Evolutionary conservation across 768 basidiomycete species (phyloP).

Genomic region (Trametes villosa): DNA sequence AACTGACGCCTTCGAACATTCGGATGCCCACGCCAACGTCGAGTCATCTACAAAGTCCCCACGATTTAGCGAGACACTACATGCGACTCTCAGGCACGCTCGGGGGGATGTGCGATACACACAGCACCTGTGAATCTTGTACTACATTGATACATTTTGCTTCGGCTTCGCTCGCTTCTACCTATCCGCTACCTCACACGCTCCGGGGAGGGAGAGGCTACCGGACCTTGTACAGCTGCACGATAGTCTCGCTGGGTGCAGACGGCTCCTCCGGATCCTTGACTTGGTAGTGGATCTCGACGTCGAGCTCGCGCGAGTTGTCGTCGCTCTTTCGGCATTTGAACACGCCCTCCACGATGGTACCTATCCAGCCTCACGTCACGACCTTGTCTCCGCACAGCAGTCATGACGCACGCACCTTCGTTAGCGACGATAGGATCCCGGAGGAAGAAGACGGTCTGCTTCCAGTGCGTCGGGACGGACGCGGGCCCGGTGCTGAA

Average conservation of each 20-base stretch:
- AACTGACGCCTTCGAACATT: no score
- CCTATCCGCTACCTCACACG: not conserved
- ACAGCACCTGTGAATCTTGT: no score
- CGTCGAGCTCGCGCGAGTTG: slow-evolving; percentile 87
- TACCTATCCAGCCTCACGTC: slow-evolving; percentile 50
- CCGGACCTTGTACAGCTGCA: slow-evolving; percentile 82
- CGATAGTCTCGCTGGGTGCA: slow-evolving; percentile 49
- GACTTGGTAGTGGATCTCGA: slow-evolving; percentile 83
- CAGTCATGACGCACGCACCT: slow-evolving; percentile 48
- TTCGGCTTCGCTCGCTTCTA: no score
- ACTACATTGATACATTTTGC: no score
- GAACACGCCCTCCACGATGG: slow-evolving; percentile 78
- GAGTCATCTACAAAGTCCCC: no score
- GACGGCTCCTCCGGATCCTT: slow-evolving; percentile 42
- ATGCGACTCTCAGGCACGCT: no score
- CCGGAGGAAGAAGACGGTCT: slow-evolving; percentile 85
- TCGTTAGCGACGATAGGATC: slow-evolving; percentile 78
- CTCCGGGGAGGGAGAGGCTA: slow-evolving; percentile 33
- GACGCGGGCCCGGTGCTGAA: slow-evolving; percentile 93
- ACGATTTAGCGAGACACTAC: no score
- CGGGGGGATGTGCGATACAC: no score
- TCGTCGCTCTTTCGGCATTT: slow-evolving; percentile 75
- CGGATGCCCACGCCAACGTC: no score
- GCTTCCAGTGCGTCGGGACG: slow-evolving; percentile 95
- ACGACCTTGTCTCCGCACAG: not conserved